phyloP scores from a whole-genome alignment of 169 alveolate species.

The Plasmodium chabaudi region DNA sequence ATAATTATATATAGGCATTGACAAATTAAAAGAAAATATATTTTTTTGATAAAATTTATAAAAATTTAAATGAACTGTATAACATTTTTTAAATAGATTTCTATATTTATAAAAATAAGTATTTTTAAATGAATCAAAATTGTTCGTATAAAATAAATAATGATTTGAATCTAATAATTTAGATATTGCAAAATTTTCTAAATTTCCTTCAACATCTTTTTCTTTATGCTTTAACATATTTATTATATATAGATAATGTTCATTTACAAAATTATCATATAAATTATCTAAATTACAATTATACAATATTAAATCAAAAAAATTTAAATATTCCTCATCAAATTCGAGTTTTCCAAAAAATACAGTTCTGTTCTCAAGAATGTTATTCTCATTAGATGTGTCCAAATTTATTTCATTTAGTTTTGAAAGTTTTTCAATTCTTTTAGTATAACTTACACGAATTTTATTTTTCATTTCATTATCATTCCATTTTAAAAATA shows the following conservation, averaged over 20 bases:
- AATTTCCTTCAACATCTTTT: conserved; percentile 19
- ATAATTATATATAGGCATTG: conserved; percentile 23
- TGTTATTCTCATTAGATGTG: too few relatives aligned
- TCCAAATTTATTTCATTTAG: neutral
- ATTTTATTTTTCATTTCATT: conserved; percentile 1
- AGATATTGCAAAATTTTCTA: conserved; percentile 18
- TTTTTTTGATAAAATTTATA: conserved; percentile 7
- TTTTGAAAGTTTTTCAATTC: neutral
- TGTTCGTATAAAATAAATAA: conserved; percentile 19
- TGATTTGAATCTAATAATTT: conserved; percentile 18
- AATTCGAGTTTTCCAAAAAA: neutral
- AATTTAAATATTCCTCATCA: neutral
- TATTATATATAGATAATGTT: conserved; percentile 23
- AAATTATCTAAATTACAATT: conserved; percentile 24
- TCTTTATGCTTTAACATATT: conserved; percentile 33
- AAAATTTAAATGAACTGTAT: conserved; percentile 14
- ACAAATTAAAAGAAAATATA: conserved; percentile 3
- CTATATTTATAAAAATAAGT: conserved; percentile 7
- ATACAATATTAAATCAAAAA: conserved; percentile 15
- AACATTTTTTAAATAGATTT: conserved; percentile 14
- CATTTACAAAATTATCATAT: conserved; percentile 19
- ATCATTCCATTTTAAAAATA: neutral
- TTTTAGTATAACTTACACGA: neutral
- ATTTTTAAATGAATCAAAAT: neutral
- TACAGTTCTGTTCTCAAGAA: neutral